Evolutionary conservation across 306 rosid species (phyloP), one percentile per base, ranked within the genome.

Genomic region (Quercus glauca): DNA sequence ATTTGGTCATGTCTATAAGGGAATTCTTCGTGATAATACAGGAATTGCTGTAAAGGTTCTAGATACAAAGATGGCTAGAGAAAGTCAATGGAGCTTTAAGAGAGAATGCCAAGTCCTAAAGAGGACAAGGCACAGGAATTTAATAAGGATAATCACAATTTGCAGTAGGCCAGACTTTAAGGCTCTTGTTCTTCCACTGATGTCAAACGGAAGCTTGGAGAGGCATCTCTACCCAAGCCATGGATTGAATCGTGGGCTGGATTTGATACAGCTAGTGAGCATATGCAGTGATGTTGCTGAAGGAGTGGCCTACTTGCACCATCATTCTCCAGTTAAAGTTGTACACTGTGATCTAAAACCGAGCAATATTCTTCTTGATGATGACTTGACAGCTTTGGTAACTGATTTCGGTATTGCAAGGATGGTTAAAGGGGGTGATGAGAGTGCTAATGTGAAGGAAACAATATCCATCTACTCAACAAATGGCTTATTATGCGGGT

Each of bases 271-370:
- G 81, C 4, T 92, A 25, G 93, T 95, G 80, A 90, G 84, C 78
- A 92, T 95, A 28, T 91, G 98, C 77, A 83, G 88, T 43, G 98
- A 95, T 78, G 96, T 95, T 6, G 98, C 98, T 14, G 98, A 95
- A 80, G 99, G 94, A 52, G 75, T 95, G 86, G 89, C 96, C 63
- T 95, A 95, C 86, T 60, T 95, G 68, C 99, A 95, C 81, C 97
- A 95, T 69, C 87, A 90, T 56, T 95, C 97, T 45, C 99, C 92
- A 0, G 86, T 90, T 57, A 85, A 86, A 83, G 92, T 95, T 2
- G 94, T 90, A 53, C 99, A 92, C 78, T 95, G 99, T 71, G 98
- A 95, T 83, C 94, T 95, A 55, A 95, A 95, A 84, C 99, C 99
- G 0, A 95, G 97, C 74, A 95, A 95, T 71, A 90, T 95, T 84